Conservation (phyloP, 805 yeast genomes). For the Schizosaccharomyces lindneri region DNA sequence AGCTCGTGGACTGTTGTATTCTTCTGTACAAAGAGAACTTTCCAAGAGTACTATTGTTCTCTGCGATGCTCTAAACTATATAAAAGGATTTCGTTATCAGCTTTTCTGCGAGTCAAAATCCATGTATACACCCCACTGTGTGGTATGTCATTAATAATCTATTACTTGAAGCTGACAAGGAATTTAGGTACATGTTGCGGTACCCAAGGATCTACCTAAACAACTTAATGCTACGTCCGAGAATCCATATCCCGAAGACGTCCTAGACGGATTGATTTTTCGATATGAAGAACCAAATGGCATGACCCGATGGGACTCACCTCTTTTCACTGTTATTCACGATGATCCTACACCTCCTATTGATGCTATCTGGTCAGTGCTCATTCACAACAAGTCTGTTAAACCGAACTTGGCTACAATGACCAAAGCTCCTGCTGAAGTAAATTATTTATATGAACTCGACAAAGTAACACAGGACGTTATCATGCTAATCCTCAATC, state of each 20-base stretch:
- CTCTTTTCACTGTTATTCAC: constrained; percentile 45
- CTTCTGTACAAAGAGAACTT: constrained; percentile 68
- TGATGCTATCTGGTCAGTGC: constrained; percentile 29
- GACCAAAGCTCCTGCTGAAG: constrained; percentile 52
- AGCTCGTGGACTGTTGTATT: constrained; percentile 59
- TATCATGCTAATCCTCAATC: constrained; percentile 33
- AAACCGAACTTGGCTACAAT: constrained; percentile 69
- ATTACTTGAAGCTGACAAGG: neutral
- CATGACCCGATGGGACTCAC: constrained; percentile 79
- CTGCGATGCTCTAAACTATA: constrained; percentile 65
- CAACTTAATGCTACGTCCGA: constrained; percentile 27
- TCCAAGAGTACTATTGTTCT: constrained; percentile 48
- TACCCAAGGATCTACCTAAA: constrained; percentile 34
- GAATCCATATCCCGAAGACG: constrained; percentile 35
- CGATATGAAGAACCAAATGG: constrained; percentile 85
- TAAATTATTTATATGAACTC: constrained; percentile 51
- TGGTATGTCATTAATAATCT: constrained; percentile 12
- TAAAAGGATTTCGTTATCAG: constrained; percentile 88
- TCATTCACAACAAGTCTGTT: constrained; percentile 29
- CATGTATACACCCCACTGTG: constrained; percentile 54
- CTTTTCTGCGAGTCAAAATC: constrained; percentile 82
- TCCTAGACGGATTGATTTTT: constrained; percentile 46
- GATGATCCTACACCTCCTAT: constrained; percentile 25
- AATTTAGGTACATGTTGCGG: constrained; percentile 33
- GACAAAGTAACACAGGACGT: constrained; percentile 48